phyloP scores from a whole-genome alignment of 1,284 basidiomycete genomes.

The Cutaneotrichosporon sp. region DNA sequence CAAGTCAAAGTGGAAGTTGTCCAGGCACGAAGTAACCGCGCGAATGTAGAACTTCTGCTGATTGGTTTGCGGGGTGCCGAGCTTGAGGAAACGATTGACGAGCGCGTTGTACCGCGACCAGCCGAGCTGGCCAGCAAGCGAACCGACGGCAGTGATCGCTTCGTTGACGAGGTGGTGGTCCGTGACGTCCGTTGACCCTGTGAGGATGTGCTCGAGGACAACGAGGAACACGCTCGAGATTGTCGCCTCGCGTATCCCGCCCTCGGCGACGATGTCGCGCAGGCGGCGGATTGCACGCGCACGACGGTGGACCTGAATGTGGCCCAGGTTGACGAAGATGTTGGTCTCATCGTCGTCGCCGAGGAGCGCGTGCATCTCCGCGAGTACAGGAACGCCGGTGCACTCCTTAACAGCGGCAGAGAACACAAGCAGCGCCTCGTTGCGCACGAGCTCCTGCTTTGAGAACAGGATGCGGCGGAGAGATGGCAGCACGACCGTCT shows the following conservation, averaged over 20 bases:
- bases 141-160: constrained; percentile 74
- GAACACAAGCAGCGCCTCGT: constrained; percentile 79
- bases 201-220: constrained; percentile 78
- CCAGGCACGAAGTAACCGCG: constrained; percentile 78
- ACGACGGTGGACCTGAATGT: constrained; percentile 90
- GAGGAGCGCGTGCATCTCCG: constrained; percentile 79
- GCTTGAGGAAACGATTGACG: constrained; percentile 77
- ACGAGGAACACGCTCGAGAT: constrained; percentile 84
- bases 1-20: constrained; percentile 90
- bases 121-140: constrained; percentile 67
- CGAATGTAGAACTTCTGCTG: constrained; percentile 83
- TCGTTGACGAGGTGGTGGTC: constrained; percentile 93
- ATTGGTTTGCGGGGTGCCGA: constrained; percentile 68
- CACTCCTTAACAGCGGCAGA: constrained; percentile 73
- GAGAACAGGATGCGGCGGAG: constrained; percentile 79
- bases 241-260: constrained; percentile 68
- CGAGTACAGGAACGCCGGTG: constrained; percentile 61
- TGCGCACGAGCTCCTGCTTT: constrained; percentile 81
- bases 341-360: constrained; percentile 90
- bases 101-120: constrained; percentile 86
- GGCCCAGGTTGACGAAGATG: constrained; percentile 95
- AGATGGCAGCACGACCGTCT: constrained; percentile 71
- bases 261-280: constrained; percentile 73
- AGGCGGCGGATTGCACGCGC: constrained; percentile 83
- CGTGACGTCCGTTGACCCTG: constrained; percentile 63